Evolutionary conservation across 352 stramenopile species (phyloP).

Genomic region (Globisporangium sylvaticum): DNA sequence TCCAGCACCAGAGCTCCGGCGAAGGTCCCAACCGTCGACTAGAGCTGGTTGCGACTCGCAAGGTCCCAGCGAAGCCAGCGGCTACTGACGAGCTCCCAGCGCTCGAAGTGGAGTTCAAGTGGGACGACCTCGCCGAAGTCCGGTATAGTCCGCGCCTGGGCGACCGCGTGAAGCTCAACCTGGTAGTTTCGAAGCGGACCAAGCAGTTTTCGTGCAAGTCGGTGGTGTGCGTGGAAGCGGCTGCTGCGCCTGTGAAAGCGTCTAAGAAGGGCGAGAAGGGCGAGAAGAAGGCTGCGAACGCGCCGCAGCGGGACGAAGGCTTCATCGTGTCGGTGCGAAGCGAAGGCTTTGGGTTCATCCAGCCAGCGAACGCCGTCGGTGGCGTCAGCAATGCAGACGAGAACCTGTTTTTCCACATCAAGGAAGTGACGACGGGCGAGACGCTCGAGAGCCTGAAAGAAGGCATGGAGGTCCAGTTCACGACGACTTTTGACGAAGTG

Average conservation of each 20-base stretch:
- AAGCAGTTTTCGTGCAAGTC: slow-evolving; percentile 62
- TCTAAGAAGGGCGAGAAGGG: slow-evolving; percentile 21
- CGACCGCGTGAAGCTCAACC: slow-evolving; percentile 58
- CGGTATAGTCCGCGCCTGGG: slow-evolving; percentile 61
- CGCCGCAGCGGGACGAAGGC: slow-evolving; percentile 35
- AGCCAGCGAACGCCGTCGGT: slow-evolving; percentile 30
- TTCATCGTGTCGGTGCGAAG: slow-evolving; percentile 60
- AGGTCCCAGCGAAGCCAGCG: slow-evolving; percentile 18
- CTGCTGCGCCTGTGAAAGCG: slow-evolving; percentile 7
- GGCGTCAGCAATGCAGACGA: slow-evolving; percentile 25
- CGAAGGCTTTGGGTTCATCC: slow-evolving; percentile 79
- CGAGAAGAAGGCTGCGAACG: background rate
- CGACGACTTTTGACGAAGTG: slow-evolving; percentile 56
- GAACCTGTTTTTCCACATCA: slow-evolving; percentile 82
- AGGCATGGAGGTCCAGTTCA: slow-evolving; percentile 69
- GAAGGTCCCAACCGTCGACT: slow-evolving; percentile 38
- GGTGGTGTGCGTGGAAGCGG: slow-evolving; percentile 41
- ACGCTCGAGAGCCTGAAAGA: slow-evolving; percentile 56
- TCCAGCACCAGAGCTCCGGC: slow-evolving; percentile 48
- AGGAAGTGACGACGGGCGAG: slow-evolving; percentile 54
- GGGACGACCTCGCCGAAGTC: slow-evolving; percentile 59
- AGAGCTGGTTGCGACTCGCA: slow-evolving; percentile 28
- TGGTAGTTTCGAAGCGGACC: slow-evolving; percentile 56
- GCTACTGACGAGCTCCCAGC: slow-evolving; percentile 14
- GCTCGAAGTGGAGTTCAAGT: slow-evolving; percentile 50